These are phyloP conservation scores for Clonostachys rosea DNA, from an alignment of 2,329 filamentous ascomycete species.

Conservation along the genomic window DNA sequence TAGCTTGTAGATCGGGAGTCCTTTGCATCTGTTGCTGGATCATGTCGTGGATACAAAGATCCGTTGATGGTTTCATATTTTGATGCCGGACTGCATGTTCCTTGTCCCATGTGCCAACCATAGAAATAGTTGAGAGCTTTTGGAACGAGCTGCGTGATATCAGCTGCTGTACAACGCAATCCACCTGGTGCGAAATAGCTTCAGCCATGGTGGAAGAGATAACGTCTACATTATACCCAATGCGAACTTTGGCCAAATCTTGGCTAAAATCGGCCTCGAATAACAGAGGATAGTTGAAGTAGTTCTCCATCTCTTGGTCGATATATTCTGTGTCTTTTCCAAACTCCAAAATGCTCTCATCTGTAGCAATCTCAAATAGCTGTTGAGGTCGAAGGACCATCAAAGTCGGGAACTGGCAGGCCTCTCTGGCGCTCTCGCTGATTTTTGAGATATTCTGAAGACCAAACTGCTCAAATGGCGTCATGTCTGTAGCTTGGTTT, in stretches of 20 bases:
- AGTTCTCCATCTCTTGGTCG: slow-evolving; percentile 1
- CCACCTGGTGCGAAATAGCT: slow-evolving; percentile 1
- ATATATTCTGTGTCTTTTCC: neutral
- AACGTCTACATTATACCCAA: slow-evolving; percentile 1
- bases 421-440: neutral
- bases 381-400: neutral
- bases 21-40: slow-evolving; percentile 21
- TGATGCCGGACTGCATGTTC: neutral
- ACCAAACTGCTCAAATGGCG: slow-evolving; percentile 9
- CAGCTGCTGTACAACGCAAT: neutral
- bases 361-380: neutral
- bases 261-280: neutral
- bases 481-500: slow-evolving; percentile 7
- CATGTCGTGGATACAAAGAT: neutral
- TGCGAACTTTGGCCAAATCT: neutral
- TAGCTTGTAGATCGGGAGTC: neutral
- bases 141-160: neutral
- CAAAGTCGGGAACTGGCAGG: neutral
- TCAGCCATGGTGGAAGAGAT: neutral
- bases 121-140: neutral
- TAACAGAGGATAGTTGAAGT: slow-evolving; percentile 5
- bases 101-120: neutral
- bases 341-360: neutral
- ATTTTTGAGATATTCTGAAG: slow-evolving; percentile 14
- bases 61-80: neutral